These are phyloP conservation scores for Irpex sp. DNA, from an alignment of 1,284 basidiomycete genomes.

Conservation along the genomic window DNA sequence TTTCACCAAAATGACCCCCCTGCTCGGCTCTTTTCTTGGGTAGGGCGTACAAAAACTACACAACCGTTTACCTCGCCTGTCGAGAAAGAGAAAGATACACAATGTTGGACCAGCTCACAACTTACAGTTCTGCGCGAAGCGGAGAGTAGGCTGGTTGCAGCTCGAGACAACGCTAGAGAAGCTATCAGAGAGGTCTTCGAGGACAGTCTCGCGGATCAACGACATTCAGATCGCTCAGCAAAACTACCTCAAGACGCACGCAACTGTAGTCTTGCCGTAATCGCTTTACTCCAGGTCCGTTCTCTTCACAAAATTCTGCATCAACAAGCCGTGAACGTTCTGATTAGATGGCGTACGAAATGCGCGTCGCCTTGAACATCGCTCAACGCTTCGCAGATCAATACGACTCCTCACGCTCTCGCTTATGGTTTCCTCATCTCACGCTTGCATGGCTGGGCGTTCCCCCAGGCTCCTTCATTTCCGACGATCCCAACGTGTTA, in stretches of 20 bases:
- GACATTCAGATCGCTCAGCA: constrained; percentile 19
- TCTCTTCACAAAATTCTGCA: not conserved
- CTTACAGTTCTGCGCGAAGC: constrained; percentile 25
- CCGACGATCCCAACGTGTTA: constrained; percentile 30
- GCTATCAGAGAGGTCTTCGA: constrained; percentile 32
- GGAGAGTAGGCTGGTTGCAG: constrained; percentile 27
- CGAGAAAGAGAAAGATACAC: not conserved
- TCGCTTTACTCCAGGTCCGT: constrained; percentile 41
- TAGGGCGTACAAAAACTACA: not conserved
- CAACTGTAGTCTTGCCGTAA: constrained; percentile 38
- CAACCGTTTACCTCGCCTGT: not conserved
- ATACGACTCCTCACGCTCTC: constrained; percentile 32
- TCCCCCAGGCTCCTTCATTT: constrained; percentile 35
- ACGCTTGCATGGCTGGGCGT: constrained; percentile 45
- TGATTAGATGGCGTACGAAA: constrained; percentile 42
- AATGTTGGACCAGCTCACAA: constrained; percentile 20
- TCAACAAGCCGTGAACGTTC: not conserved
- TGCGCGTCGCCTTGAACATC: constrained; percentile 34
- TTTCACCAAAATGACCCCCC: constrained; percentile 26
- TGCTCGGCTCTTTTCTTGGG: constrained; percentile 2
- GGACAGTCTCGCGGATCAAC: constrained; percentile 28
- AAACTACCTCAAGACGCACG: constrained; percentile 30
- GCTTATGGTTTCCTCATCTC: constrained; percentile 42
- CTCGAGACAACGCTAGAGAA: constrained; percentile 30
- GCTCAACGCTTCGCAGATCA: constrained; percentile 30